Percentiles rank a stretch among this genome's conserved stretches.
Conservation (phyloP, 768 basidiomycete genomes). For the Auriscalpium microsporum region DNA sequence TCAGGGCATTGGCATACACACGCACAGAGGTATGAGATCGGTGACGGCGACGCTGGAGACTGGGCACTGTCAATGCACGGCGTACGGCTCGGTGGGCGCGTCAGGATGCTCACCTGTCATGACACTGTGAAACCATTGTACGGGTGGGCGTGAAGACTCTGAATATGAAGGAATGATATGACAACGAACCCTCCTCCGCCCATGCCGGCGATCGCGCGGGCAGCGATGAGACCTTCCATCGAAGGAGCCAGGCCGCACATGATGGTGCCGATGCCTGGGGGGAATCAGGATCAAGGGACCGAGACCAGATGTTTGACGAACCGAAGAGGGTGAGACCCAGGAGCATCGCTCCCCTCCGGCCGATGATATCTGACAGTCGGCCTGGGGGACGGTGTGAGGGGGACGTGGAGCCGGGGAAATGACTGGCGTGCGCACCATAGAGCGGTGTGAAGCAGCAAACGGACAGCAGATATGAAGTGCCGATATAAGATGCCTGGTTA, state of each 20-base stretch:
- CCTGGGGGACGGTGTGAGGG: slow-evolving; percentile 34
- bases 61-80: slow-evolving; percentile 25
- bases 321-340: slow-evolving; percentile 79
- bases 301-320: slow-evolving; percentile 20
- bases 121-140: slow-evolving; percentile 37
- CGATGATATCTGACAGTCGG: slow-evolving; percentile 76
- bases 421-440: slow-evolving; percentile 47
- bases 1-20: slow-evolving; percentile 4
- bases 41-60: slow-evolving; percentile 79
- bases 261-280: slow-evolving; percentile 69
- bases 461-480: slow-evolving; percentile 79
- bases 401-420: slow-evolving; percentile 10
- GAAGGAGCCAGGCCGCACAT: slow-evolving; percentile 81
- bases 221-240: slow-evolving; percentile 75
- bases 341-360: slow-evolving; percentile 81
- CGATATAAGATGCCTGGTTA: slow-evolving; percentile 78
- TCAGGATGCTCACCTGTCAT: slow-evolving; percentile 60
- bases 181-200: slow-evolving; percentile 78
- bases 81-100: slow-evolving; percentile 10
- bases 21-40: slow-evolving; percentile 84
- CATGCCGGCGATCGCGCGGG: slow-evolving; percentile 83
- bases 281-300: not conserved
- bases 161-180: not conserved
- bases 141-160: not conserved
- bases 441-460: slow-evolving; percentile 88